Base-by-base conservation (phyloP, 108 stramenopile genomes). In the Phaeodactylum tricornutum region DNA sequence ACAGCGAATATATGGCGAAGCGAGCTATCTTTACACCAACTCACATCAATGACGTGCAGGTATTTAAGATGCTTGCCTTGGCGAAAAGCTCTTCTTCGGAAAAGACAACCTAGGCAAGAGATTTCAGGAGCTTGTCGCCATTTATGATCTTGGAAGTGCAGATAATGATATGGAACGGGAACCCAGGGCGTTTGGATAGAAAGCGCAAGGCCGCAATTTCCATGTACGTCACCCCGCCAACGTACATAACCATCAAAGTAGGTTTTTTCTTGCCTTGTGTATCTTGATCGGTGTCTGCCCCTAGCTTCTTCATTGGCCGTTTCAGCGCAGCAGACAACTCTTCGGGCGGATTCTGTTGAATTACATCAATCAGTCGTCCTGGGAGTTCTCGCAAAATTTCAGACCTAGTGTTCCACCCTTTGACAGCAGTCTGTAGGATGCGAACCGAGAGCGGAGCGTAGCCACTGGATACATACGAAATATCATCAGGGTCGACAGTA, bases 181-280 rank as follows among this genome's bases (percentile, higher is more conserved):
- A 93, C 4, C 59, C 53, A 6, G 67, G 62, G 15, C 79, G 67
- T 41, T 65, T 68, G 53, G 71, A 84, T 43, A 97, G 62, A 56
- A 82, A 93, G 19, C 96, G 77, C 32, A 97, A 46, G 9, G 92
- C 89, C 2, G 96, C 91, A 39, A 97, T 74, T 67, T 98, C 96
- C 74, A 84, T 81, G 57, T 72, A 93, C 9, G 95, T 86, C 1
- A 98, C 76, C 4, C 96, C 96, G 22, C 97, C 97, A 5, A 95
- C 62, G 59, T 70, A 94, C 42, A 79, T 71, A 1, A 98, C 85
- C 29, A 95, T 41, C 51, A 96, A 65, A 23, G 77, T 74, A 8
- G 89, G 85, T 52, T 93, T 93, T 8, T 61, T 56, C 4, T 33
- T 43, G 20, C 33, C 23, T 21, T 20, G 24, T 17, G 27, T 21